Evolutionary conservation across 2,329 filamentous ascomycete genomes (phyloP).

Genomic region (Phaeosphaeria sp.): DNA sequence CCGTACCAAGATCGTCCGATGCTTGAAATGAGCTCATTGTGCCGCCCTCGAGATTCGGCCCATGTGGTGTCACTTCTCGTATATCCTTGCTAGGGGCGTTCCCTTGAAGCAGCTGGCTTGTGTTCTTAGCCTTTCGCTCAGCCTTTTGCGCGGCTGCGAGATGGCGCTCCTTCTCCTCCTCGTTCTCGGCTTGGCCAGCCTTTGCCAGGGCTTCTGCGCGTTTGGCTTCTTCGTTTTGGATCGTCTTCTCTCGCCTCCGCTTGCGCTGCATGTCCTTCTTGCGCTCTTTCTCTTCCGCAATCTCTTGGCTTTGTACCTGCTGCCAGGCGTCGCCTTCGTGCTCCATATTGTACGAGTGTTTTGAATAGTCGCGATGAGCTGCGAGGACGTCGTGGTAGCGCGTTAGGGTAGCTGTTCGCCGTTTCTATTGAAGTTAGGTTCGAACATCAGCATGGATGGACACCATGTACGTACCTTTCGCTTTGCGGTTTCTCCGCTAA

Average conservation of each 20-base stretch:
- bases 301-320: conserved; percentile 87
- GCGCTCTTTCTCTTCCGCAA: conserved; percentile 94
- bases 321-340: conserved; percentile 82
- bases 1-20: conserved; percentile 55
- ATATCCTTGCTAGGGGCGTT: conserved; percentile 77
- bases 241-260: conserved; percentile 89
- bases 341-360: conserved; percentile 75
- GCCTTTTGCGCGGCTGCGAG: conserved; percentile 86
- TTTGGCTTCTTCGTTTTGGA: conserved; percentile 86
- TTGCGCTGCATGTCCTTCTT: conserved; percentile 99
- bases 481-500: conserved; percentile 67
- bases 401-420: conserved; percentile 62
- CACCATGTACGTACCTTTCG: conserved; percentile 62
- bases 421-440: conserved; percentile 57
- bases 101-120: conserved; percentile 84
- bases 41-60: conserved; percentile 83
- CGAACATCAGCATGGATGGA: neutral
- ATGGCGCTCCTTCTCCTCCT: conserved; percentile 80
- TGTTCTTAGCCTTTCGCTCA: conserved; percentile 91
- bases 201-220: conserved; percentile 79
- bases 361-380: conserved; percentile 72
- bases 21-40: conserved; percentile 85
- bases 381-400: conserved; percentile 66
- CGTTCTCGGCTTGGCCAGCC: conserved; percentile 79
- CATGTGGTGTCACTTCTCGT: conserved; percentile 72